Evolutionary conservation across 805 yeast genomes (phyloP), one percentile per base, ranked within the genome.

Genomic region (Kazachstania psychrophila): DNA sequence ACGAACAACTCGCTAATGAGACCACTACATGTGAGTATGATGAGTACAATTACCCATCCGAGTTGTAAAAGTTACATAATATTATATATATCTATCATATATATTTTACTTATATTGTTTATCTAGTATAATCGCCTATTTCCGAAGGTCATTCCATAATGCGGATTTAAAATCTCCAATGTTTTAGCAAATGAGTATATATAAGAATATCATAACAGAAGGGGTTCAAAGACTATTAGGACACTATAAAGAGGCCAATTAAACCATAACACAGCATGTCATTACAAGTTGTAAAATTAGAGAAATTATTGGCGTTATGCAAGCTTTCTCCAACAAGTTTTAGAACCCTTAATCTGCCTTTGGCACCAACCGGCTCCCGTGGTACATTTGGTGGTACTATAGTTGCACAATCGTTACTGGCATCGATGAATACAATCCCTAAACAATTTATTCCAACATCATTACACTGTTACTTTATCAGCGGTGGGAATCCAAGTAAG

Each of bases 381-480:
- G 85, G 84, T 2, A 73, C 79, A 0, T 79, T 78, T 59, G 87
- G 87, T 2, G 87, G 88, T 8, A 74, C 77, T 14, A 60, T 75
- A 29, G 74, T 77, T 13, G 82, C 83, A 0, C 87, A 79, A 47
- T 63, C 85, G 2, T 56, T 79, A 3, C 54, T 70, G 40, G 84
- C 83, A 5, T 77, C 80, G 2, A 60, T 77, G 23, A 64, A 68
- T 33, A 69, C 75, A 6, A 64, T 74, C 5, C 66, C 68, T n/a
- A 52, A 45, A 2, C 47, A 55, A 15, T 72, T 70, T 56, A 61
- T 60, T 20, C 86, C 87, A 1, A 67, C 71, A 23, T 71, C 84
- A 9, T 58, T 77, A 38, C 87, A 79, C 50, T 68, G 77, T 13
- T 76, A 73, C 52, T 80, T 80, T 48, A 52, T 80, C 6, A 56